Evolutionary conservation across 2,329 filamentous ascomycete genomes (phyloP), one percentile per base, ranked within the genome.

Genomic region (Epichloe uncinata): DNA sequence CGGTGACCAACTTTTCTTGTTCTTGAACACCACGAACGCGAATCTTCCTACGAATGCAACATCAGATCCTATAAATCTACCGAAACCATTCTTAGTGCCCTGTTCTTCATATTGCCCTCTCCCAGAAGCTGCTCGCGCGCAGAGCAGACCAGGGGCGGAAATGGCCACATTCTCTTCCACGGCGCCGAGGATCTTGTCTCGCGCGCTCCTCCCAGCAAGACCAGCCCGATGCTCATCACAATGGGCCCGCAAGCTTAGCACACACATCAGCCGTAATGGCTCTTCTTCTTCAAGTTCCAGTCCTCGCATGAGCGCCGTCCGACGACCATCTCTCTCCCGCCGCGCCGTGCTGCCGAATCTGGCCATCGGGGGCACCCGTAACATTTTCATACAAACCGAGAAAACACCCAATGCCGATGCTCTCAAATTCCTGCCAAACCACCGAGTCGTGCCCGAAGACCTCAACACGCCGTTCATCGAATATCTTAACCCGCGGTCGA

Each of bases 341-440:
- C 60, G 45, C 54, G 51, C 12, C 15, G 30, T 30, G 13, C 30
- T 26, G 48, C 52, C 40, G 53, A 50, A 42, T 50, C 43, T 48
- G 49, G 47, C 20, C 53, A 49, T 47, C 55, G 43, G 49, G 49
- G 69, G 70, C 46, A 65, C 65, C 52, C 83, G 91, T 56, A 89
- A 82, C 22, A 95, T 98, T 67, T 98, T 97, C 73, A 98, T 98
- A 63, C 93, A 98, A 70, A 97, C 91, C 5, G 91, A 97, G 64
- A 79, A 78, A 56, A 98, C 93, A 1, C 93, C 93, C 26, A 98
- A 98, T 69, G 75, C 82, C n/a, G 89, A 97, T 71, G 90, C 89
- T 35, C 77, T 97, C 61, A 98, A 98, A 71, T 98, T 98, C 70
- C 78, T 94, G 38, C 93, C 93, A 2, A 95, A 96, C 69, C 82